Percentiles rank a stretch among this genome's conserved stretches.
phyloP scores from a whole-genome alignment of 148 eudicot genomes.

The Polygonum aviculare region DNA sequence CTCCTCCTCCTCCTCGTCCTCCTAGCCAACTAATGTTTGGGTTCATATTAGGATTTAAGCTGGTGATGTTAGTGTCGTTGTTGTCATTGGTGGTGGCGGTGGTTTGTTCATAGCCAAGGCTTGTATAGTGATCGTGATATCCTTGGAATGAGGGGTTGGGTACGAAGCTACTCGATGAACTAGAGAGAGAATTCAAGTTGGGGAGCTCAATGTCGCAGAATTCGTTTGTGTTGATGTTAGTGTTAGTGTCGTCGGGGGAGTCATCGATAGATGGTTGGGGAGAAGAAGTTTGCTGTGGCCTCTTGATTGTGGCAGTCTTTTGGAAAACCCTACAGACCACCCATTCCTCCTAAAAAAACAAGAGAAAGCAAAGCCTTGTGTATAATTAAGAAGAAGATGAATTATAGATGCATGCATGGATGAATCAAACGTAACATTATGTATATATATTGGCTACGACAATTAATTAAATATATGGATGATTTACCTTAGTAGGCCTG shows the following conservation, averaged over 20 bases:
- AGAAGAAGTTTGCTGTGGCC: conserved; percentile 43
- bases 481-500: conserved; percentile 54
- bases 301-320: conserved; percentile 51
- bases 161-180: conserved; percentile 20
- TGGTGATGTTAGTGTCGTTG: not conserved
- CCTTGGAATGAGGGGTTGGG: conserved; percentile 23
- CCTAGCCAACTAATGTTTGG: conserved; percentile 36
- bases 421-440: no score
- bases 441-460: no score
- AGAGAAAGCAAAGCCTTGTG: not conserved
- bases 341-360: conserved; percentile 67
- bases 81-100: not conserved
- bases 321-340: conserved; percentile 83
- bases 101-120: not conserved
- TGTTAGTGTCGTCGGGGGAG: conserved; percentile 45
- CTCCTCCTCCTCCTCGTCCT: conserved; percentile 23
- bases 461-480: not conserved
- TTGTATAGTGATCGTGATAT: conserved; percentile 9
- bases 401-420: no score
- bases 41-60: conserved; percentile 9
- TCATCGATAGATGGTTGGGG: conserved; percentile 37
- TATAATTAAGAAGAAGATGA: no score
- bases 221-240: conserved; percentile 40
- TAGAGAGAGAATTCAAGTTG: conserved; percentile 28
- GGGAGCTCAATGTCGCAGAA: conserved; percentile 58